Percentiles rank a stretch among this genome's conserved stretches.
phyloP scores from a whole-genome alignment of 306 rosid species.

The Trifolium subterraneum region DNA sequence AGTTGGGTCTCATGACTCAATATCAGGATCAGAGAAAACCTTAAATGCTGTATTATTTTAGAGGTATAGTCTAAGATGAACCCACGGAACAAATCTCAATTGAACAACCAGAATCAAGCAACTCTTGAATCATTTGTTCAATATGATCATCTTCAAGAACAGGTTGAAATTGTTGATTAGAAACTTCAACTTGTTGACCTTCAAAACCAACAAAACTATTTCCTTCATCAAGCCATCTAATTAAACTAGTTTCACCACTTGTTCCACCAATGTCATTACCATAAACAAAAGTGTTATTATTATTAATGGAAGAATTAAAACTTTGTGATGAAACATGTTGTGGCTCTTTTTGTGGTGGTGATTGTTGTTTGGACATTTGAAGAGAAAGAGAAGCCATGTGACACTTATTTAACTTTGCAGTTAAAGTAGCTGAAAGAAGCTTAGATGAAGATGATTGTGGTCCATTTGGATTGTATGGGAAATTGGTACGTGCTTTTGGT shows the following conservation, averaged over 20 bases:
- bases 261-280: slow-evolving; percentile 38
- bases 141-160: slow-evolving; percentile 85
- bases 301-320: background rate
- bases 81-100: slow-evolving; percentile 68
- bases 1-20: background rate
- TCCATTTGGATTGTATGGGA: slow-evolving; percentile 64
- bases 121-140: slow-evolving; percentile 87
- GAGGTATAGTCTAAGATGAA: slow-evolving; percentile 39
- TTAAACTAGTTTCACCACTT: slow-evolving; percentile 28
- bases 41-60: background rate
- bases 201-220: slow-evolving; percentile 44
- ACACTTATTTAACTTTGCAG: slow-evolving; percentile 74
- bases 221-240: slow-evolving; percentile 44
- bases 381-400: slow-evolving; percentile 78
- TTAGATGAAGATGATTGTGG: slow-evolving; percentile 56
- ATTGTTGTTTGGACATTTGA: slow-evolving; percentile 60
- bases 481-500: slow-evolving; percentile 75
- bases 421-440: slow-evolving; percentile 70
- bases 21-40: background rate
- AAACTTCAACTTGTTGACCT: slow-evolving; percentile 40
- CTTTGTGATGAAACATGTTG: slow-evolving; percentile 30
- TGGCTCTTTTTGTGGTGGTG: slow-evolving; percentile 42
- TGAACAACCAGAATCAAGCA: slow-evolving; percentile 78
- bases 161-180: slow-evolving; percentile 52
- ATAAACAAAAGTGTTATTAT: background rate